Evolutionary conservation across 2,329 filamentous ascomycete species (phyloP), one percentile per base, ranked within the genome.

Genomic region (Neonectria punicea): DNA sequence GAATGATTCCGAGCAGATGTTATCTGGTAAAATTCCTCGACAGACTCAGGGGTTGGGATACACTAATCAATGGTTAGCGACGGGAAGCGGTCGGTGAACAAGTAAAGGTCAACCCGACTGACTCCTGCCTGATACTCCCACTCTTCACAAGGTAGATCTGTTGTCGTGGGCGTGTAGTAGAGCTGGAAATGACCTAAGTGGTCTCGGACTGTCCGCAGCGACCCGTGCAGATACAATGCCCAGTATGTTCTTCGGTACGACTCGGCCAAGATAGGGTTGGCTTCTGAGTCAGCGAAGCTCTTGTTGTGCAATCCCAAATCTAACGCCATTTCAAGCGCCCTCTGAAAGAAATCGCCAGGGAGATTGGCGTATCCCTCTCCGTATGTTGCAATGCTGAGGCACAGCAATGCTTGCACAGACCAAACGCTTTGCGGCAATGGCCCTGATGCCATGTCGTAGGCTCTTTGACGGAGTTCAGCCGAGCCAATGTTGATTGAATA

Each of bases 171-270:
- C 2, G 49, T 55, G 5, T 46, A 47, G 53, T 58, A 67, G 28
- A 70, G 58, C 6, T 57, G 61, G 49, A 66, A 67, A 36, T 63
- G 49, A 6, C 51, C 44, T 2, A 58, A 28, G 22, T 63, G 53
- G 20, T 67, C 62, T 39, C 66, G 67, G 10, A 73, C 65, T 20
- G 34, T 61, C 10, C 70, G 58, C 30, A 74, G 28, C 14, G 67
- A 67, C 2, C 67, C 69, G n/a, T 74, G 68, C 6, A 67, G 32
- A 39, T 71, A 74, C 10, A 74, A 41, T 6, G 61, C 72, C 72
- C 70, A 74, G 47, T 74, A 74, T 13, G 72, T 72, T 32, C 72
- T 65, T 46, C 72, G 64, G 25, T 67, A 71, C 6, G 72, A 74
- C 46, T 74, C 72, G 22, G 72, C 70, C 3, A 72, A 30, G 32